Evolutionary conservation across 768 basidiomycete species (phyloP).

Genomic region (Trametes gibbosa): DNA sequence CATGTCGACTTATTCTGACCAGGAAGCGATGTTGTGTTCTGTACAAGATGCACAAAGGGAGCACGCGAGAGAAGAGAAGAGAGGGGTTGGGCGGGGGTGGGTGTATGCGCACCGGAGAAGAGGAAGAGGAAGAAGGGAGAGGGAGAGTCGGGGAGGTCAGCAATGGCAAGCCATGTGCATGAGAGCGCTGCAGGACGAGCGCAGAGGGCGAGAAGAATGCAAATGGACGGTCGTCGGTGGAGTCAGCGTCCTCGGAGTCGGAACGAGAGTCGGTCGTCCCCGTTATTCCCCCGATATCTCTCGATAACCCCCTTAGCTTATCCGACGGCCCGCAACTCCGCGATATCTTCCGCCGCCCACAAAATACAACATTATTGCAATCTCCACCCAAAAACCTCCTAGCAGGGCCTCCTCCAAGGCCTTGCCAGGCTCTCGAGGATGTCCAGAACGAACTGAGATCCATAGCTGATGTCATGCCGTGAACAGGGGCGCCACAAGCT

Average conservation of each 20-base stretch:
- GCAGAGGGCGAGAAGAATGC: neutral
- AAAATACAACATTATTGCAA: neutral
- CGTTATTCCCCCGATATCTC: neutral
- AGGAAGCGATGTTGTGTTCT: neutral
- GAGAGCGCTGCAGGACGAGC: neutral
- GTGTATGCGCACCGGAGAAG: neutral
- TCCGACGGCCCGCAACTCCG: neutral
- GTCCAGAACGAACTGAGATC: too few species aligned
- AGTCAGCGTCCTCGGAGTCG: neutral
- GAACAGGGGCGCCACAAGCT: too few species aligned
- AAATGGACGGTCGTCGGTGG: neutral
- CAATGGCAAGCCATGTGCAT: neutral
- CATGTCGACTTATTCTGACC: constrained; percentile 12
- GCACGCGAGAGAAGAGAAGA: neutral
- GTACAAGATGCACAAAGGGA: neutral
- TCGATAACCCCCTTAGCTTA: constrained; percentile 4
- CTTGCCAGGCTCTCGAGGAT: too few species aligned
- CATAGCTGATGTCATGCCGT: too few species aligned
- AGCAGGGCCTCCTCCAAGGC: too few species aligned
- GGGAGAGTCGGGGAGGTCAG: too few species aligned
- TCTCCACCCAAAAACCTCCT: too few species aligned
- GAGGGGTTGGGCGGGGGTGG: neutral
- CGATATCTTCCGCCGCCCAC: too few species aligned
- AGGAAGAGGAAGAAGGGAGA: neutral
- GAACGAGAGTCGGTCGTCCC: neutral